Percentiles rank a stretch among this genome's conserved stretches.
Conservation (phyloP, 352 stramenopile genomes). For the Phytopythium boreale region DNA sequence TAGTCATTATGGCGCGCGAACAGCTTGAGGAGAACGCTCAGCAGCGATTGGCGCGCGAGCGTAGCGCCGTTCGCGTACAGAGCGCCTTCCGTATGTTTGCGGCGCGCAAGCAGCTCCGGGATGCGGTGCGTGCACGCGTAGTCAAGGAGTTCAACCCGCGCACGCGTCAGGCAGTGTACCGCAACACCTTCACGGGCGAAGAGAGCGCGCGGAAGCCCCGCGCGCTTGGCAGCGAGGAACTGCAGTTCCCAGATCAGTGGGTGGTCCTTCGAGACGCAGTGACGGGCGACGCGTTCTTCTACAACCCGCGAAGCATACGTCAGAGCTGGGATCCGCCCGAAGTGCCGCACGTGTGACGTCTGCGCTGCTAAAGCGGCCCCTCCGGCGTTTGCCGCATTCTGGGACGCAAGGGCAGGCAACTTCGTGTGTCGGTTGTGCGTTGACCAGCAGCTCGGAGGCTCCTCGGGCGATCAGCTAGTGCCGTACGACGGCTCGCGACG, state of each 20-base stretch:
- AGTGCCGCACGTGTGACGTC: constrained; percentile 38
- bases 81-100: constrained; percentile 56
- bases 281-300: constrained; percentile 62
- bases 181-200: constrained; percentile 44
- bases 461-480: constrained; percentile 27
- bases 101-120: constrained; percentile 42
- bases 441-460: constrained; percentile 11
- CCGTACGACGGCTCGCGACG: constrained; percentile 51
- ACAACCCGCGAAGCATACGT: constrained; percentile 49
- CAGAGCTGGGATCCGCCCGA: constrained; percentile 57
- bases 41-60: constrained; percentile 28
- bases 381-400: constrained; percentile 44
- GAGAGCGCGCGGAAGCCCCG: constrained; percentile 42
- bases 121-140: constrained; percentile 43
- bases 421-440: constrained; percentile 53
- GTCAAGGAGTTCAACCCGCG: constrained; percentile 56
- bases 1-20: neutral
- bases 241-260: constrained; percentile 60
- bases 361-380: constrained; percentile 16
- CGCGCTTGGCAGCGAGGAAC: constrained; percentile 48
- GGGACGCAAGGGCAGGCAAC: constrained; percentile 36
- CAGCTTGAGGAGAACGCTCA: constrained; percentile 44
- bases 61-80: constrained; percentile 46
- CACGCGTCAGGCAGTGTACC: constrained; percentile 39
- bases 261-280: constrained; percentile 44